phyloP scores from a whole-genome alignment of 2,329 filamentous ascomycete species.

The Cladorrhinum sp. region DNA sequence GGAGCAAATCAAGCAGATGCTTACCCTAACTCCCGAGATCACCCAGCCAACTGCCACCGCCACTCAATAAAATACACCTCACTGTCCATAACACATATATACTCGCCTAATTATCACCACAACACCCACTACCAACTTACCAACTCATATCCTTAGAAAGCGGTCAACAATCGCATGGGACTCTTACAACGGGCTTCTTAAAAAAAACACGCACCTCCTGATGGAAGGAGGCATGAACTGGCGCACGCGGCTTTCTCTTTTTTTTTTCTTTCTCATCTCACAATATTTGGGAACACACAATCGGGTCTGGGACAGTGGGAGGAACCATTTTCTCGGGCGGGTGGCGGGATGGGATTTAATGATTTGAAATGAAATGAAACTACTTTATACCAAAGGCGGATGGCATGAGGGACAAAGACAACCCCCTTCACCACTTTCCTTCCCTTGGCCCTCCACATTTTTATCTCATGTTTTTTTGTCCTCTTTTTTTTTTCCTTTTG shows the following conservation, averaged over 20 bases:
- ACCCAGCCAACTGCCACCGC: slow-evolving; percentile 13
- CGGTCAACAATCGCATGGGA: not conserved
- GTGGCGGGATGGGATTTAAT: slow-evolving; percentile 12
- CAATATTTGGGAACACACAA: not conserved
- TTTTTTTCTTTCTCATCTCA: slow-evolving; percentile 1
- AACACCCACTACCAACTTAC: no score
- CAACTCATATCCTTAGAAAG: not conserved
- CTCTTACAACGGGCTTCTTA: not conserved
- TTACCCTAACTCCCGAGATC: slow-evolving; percentile 41
- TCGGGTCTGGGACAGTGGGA: not conserved
- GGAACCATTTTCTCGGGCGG: no score
- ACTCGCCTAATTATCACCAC: not conserved
- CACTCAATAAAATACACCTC: slow-evolving; percentile 13
- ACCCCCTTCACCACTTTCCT: not conserved
- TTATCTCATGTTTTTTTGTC: slow-evolving; percentile 5
- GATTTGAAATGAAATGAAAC: slow-evolving; percentile 4
- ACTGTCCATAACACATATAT: slow-evolving; percentile 1
- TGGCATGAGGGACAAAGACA: no score
- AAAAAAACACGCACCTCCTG: slow-evolving; percentile 13
- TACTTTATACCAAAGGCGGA: not conserved
- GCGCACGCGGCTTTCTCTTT: slow-evolving; percentile 24
- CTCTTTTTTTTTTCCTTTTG: not conserved
- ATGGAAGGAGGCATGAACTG: slow-evolving; percentile 24
- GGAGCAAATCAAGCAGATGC: slow-evolving; percentile 59
- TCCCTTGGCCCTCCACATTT: slow-evolving; percentile 3